Percentiles rank a stretch among this genome's conserved stretches.
Conservation (phyloP, 1,139 yeast species). For the Diutina mesorugosa region DNA sequence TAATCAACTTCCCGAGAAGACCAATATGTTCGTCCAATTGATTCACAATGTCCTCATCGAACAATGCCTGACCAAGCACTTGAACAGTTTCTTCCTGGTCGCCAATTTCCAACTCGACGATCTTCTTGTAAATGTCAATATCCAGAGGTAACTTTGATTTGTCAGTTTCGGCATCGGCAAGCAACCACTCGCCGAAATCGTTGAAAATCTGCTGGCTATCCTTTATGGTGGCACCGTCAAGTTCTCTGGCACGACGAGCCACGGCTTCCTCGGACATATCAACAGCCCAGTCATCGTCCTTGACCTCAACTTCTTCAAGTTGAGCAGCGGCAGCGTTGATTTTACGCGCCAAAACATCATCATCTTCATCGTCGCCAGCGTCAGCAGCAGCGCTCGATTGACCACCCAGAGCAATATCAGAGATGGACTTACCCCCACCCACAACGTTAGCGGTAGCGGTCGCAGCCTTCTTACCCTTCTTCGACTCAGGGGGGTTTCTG, state of each 20-base stretch:
- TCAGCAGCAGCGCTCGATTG: slow-evolving; percentile 14
- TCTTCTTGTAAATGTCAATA: slow-evolving; percentile 85
- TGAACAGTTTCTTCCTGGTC: slow-evolving; percentile 71
- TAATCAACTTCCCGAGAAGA: slow-evolving; percentile 64
- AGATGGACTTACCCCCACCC: slow-evolving; percentile 75
- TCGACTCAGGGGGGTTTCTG: slow-evolving; percentile 69
- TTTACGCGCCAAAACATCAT: slow-evolving; percentile 66
- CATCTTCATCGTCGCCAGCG: slow-evolving; percentile 40
- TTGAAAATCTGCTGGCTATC: slow-evolving; percentile 39
- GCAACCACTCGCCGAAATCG: slow-evolving; percentile 85
- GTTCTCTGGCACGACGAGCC: slow-evolving; percentile 79
- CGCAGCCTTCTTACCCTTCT: slow-evolving; percentile 56
- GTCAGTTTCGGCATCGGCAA: slow-evolving; percentile 37
- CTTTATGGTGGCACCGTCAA: slow-evolving; percentile 47
- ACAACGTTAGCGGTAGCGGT: slow-evolving; percentile 87
- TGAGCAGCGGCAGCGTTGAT: slow-evolving; percentile 52
- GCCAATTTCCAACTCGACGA: slow-evolving; percentile 63
- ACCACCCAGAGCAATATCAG: slow-evolving; percentile 50
- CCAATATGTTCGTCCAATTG: slow-evolving; percentile 75
- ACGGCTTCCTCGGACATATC: slow-evolving; percentile 97
- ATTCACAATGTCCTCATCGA: slow-evolving; percentile 63
- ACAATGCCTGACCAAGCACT: slow-evolving; percentile 84
- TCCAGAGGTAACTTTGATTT: slow-evolving; percentile 60
- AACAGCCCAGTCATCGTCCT: slow-evolving; percentile 95
- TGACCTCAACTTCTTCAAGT: slow-evolving; percentile 41